Evolutionary conservation across 1,284 basidiomycete genomes (phyloP).

Genomic region (Inonotus hispidus): DNA sequence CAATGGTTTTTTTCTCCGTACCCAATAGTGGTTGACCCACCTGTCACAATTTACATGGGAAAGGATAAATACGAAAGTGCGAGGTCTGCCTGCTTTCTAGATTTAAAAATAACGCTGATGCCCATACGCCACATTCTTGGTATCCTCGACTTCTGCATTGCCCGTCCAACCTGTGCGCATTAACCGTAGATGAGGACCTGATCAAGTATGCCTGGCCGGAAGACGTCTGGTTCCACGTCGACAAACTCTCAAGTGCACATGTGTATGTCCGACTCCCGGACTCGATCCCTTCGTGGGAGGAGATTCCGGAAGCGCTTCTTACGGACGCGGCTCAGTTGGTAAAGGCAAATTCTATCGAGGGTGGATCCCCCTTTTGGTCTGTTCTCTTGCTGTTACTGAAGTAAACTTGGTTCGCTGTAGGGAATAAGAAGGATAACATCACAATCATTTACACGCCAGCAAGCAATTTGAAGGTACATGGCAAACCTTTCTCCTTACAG

Average conservation of each 20-base stretch:
- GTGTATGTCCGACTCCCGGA: conserved; percentile 88
- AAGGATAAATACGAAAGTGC: conserved; percentile 94
- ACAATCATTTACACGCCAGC: conserved; percentile 94
- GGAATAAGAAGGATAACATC: conserved; percentile 94
- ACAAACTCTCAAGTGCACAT: conserved; percentile 91
- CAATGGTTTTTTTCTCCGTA: background rate
- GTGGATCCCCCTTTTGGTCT: conserved; percentile 34
- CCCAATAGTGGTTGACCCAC: conserved; percentile 30
- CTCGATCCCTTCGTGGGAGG: conserved; percentile 76
- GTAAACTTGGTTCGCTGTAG: conserved; percentile 35
- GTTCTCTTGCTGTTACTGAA: background rate
- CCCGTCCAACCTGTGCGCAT: background rate
- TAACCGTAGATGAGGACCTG: conserved; percentile 77
- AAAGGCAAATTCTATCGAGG: conserved; percentile 97
- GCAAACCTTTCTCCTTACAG: background rate
- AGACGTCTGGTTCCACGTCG: conserved; percentile 80
- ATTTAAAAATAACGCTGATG: background rate
- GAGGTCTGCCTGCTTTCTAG: conserved; percentile 24
- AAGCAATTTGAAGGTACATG: conserved; percentile 76
- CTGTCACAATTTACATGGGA: conserved; percentile 87
- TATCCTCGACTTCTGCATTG: background rate
- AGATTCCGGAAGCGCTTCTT: conserved; percentile 75
- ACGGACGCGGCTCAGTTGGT: conserved; percentile 91
- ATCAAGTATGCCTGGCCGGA: conserved; percentile 88
- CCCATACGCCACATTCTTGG: background rate